Evolutionary conservation across 805 yeast species (phyloP), one percentile per base, ranked within the genome.

Genomic region (Tetrapisispora arboricola): DNA sequence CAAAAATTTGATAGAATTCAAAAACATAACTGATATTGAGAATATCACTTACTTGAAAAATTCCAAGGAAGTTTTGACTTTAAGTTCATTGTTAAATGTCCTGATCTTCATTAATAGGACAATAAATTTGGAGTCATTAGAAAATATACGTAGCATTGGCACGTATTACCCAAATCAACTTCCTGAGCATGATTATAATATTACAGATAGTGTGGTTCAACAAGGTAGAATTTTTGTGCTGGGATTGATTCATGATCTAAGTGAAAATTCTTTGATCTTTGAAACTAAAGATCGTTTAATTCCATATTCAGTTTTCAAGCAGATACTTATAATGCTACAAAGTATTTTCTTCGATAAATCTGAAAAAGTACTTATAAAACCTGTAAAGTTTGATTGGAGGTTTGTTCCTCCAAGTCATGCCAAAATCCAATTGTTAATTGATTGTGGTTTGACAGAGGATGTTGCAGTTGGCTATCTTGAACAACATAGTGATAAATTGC

Each of bases 81-180:
- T 60, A 31, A 65, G 68, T 28, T 62, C 72, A n/a, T 54, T 73
- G 9, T 60, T 67, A 37, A 68, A 67, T 33, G 54, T 68, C 1
- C 53, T 76, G 4, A 61, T 66, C 2, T 62, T 75, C 9, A 65
- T 72, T 47, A 66, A 69, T n/a, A 71, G 70, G 37, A 58, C 71
- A 0, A 67, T 70, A 3, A 64, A 67, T 10, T 57, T 58, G 34
- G 66, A 67, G 4, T 49, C 52, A 8, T 49, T 60, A 53, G 64
- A 58, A 37, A 53, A 47, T 35, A 43, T 59, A 13, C 45, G 46
- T 20, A 49, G 49, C 33, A 49, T 55, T 21, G 45, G 46, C 19
- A 38, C 44, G 5, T 60, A 49, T 38, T 55, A 54, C 40, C 56
- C 56, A 7, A 39, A 39, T 27, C 27, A 42, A 11, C 20, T 34